Conservation (phyloP, 2,329 filamentous ascomycete genomes). For the Paecilomyces sp. region DNA sequence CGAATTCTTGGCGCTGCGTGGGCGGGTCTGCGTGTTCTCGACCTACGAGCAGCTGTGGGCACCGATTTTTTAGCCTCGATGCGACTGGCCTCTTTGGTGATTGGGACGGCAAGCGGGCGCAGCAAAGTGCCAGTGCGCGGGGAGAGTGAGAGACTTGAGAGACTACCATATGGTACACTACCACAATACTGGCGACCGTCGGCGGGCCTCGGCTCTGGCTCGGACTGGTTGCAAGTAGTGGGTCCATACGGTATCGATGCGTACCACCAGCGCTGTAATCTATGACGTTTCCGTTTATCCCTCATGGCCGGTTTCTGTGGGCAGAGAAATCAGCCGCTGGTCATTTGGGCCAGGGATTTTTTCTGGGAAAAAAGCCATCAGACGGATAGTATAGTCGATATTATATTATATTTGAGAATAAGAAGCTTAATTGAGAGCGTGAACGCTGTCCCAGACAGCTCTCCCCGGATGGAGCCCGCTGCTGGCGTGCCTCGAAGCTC, state of each 20-base stretch:
- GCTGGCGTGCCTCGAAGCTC: not conserved
- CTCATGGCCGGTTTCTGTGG: not conserved
- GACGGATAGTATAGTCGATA: not conserved
- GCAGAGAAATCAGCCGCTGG: not conserved
- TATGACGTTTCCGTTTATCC: conserved; percentile 22
- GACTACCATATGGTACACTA: too few relatives aligned
- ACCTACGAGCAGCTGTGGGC: conserved; percentile 11
- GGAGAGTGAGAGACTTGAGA: not conserved
- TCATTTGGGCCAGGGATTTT: not conserved
- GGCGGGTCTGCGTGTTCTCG: conserved; percentile 18
- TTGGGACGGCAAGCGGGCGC: conserved; percentile 13
- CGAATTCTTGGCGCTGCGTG: conserved; percentile 11
- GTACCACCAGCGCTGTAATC: conserved; percentile 14
- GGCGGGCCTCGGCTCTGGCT: not conserved
- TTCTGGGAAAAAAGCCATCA: not conserved
- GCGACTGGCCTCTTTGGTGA: conserved; percentile 16
- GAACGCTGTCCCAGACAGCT: not conserved
- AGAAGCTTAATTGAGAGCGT: not conserved
- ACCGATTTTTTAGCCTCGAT: not conserved
- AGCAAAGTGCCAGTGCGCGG: not conserved
- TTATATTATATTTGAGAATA: not conserved
- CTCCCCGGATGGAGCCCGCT: not conserved
- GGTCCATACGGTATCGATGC: conserved; percentile 14
- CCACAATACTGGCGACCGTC: not conserved
- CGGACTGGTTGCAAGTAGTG: conserved; percentile 6